Percentiles rank a stretch among this genome's conserved stretches.
Conservation (phyloP, 371 early-diverging fungal species). For the Mortierella sp. region DNA sequence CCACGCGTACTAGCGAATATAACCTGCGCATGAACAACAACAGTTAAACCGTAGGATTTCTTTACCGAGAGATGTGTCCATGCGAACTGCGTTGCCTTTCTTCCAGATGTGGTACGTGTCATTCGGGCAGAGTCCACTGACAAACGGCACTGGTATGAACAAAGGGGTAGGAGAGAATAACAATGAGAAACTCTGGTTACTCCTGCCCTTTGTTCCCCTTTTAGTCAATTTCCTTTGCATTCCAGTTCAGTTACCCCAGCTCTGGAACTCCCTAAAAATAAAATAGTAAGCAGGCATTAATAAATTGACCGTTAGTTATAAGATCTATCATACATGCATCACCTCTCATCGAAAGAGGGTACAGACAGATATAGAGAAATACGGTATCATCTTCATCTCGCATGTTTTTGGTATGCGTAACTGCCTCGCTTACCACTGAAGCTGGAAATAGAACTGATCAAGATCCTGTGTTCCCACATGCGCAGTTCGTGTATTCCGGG, state of each 20-base stretch:
- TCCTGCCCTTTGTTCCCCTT: too few species aligned
- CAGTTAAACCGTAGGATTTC: too few species aligned
- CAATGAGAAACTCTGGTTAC: too few species aligned
- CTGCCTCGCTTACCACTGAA: slow-evolving; percentile 52
- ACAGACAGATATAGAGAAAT: not conserved
- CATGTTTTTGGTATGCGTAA: too few species aligned
- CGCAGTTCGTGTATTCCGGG: too few species aligned
- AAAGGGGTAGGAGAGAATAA: not conserved
- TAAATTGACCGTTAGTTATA: too few species aligned
- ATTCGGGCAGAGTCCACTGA: slow-evolving; percentile 54
- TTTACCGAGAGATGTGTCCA: slow-evolving; percentile 54
- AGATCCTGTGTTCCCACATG: slow-evolving; percentile 25
- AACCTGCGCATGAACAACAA: not conserved
- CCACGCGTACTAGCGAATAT: too few species aligned
- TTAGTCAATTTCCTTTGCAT: not conserved
- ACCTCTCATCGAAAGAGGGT: too few species aligned
- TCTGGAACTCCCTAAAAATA: slow-evolving; percentile 48
- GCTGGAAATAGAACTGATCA: slow-evolving; percentile 53
- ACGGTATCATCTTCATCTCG: too few species aligned
- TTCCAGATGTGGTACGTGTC: slow-evolving; percentile 56
- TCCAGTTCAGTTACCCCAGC: slow-evolving; percentile 40
- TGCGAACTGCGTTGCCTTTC: slow-evolving; percentile 52
- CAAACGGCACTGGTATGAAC: slow-evolving; percentile 35
- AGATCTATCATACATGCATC: too few species aligned
- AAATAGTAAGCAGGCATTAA: not conserved